A percentile compares a stretch with the other conserved stretches of the same genome.
These are phyloP conservation scores for Parietichytrium sp. DNA, from an alignment of 108 stramenopile species.

Conservation along the genomic window DNA sequence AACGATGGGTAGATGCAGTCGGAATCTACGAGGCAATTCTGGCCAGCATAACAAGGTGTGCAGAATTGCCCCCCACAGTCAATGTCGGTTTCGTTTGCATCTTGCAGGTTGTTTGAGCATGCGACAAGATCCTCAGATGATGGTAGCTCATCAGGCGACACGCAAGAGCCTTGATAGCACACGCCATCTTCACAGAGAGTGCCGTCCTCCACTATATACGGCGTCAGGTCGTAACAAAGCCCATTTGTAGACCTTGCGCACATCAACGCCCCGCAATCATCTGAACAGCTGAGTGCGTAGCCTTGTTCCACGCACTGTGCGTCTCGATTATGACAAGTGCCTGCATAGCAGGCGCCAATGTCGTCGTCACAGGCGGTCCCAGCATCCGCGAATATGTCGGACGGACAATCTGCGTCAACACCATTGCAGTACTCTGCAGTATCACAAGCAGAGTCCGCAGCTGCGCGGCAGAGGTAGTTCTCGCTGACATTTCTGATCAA, in stretches of 20 bases:
- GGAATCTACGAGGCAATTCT: not conserved
- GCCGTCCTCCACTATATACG: not conserved
- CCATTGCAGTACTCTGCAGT: not conserved
- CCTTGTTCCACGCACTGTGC: not conserved
- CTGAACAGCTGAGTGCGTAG: not conserved
- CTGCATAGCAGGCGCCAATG: not conserved
- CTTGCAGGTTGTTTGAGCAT: not conserved
- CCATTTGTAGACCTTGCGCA: not conserved
- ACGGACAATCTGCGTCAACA: not conserved
- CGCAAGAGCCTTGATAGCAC: slow-evolving; percentile 5
- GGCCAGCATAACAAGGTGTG: not conserved
- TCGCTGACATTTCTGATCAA: not conserved
- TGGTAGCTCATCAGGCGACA: not conserved
- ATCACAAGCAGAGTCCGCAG: not conserved
- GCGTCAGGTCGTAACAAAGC: not conserved
- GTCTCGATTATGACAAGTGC: not conserved
- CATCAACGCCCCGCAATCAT: not conserved
- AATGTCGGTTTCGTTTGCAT: slow-evolving; percentile 19
- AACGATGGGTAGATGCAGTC: not conserved
- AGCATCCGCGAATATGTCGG: not conserved
- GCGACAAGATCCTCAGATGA: not conserved
- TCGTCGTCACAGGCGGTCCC: not conserved
- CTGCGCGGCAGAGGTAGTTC: not conserved
- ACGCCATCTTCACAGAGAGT: not conserved
- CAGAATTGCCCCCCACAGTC: slow-evolving; percentile 3